Evolutionary conservation across 148 eudicot species (phyloP).

Genomic region (Rhododendron simsii): DNA sequence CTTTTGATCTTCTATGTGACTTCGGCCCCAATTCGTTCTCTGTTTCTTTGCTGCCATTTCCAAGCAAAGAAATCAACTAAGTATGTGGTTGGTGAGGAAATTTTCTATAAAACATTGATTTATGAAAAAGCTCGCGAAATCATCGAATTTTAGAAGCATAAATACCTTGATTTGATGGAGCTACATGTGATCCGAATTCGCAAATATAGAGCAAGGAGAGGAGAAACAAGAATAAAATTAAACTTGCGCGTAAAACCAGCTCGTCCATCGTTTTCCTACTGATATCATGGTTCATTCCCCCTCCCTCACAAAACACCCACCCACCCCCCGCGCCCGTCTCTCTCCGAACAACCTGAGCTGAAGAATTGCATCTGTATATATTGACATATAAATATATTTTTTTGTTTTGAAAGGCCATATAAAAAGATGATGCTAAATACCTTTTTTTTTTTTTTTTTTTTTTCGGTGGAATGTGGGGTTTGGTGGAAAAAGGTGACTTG

Average conservation of each 20-base stretch:
- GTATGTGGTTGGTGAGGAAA: not conserved
- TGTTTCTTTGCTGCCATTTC: conserved; percentile 28
- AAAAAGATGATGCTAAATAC: too few relatives aligned
- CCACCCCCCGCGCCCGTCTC: too few relatives aligned
- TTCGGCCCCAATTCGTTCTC: not conserved
- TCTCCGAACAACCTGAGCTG: not conserved
- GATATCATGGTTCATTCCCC: too few relatives aligned
- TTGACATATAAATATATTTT: not conserved
- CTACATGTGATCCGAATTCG: not conserved
- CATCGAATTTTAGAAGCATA: not conserved
- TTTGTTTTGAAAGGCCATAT: too few relatives aligned
- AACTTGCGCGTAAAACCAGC: not conserved
- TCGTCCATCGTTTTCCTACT: too few relatives aligned
- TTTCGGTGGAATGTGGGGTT: too few relatives aligned
- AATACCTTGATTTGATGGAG: conserved; percentile 17
- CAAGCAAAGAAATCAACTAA: not conserved
- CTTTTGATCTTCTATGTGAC: not conserved
- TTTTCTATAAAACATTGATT: not conserved
- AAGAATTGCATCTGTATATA: not conserved
- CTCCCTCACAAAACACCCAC: too few relatives aligned
- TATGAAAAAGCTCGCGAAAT: not conserved
- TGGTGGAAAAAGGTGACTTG: too few relatives aligned
- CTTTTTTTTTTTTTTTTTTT: too few relatives aligned
- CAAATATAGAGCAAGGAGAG: conserved; percentile 1
- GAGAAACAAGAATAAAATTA: not conserved